Evolutionary conservation across 1,284 basidiomycete genomes (phyloP), one percentile per base, ranked within the genome.

Genomic region (Heliocybe sulcata): DNA sequence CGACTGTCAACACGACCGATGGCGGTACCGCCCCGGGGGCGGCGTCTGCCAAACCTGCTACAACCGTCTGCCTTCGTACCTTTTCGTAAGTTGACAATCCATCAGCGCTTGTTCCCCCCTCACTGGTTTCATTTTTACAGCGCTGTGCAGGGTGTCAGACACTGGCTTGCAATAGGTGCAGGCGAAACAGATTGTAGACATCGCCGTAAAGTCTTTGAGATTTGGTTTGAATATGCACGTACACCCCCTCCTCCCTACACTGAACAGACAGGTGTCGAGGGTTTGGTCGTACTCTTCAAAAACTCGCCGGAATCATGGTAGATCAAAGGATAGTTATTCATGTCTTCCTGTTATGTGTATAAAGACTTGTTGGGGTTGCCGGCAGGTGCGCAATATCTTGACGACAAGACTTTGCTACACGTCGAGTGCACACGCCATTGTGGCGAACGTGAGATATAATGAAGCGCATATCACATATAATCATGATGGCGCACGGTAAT

Each of bases 21-120:
- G 70, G 69, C 52, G 26, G 1, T 67, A 66, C 50, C 65, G 64
- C 1, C 1, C 10, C 0, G 70, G 72, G 3, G 60, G 61, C 0
- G 70, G 67, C 0, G 35, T 35, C 10, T 75, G 74, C 56, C 65
- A 73, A 51, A 62, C 35, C n/a, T 76, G 75, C 55, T 58, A 60
- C 12, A 51, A 63, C 19, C 19, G 58, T 35, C 51, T 72, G 6
- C 65, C 61, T 0, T 1, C 56, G 3, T 75, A 68, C 59, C 66
- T 72, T 29, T 67, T 70, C 33, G 74, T 76, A 53, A 66, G 72
- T 67, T 20, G 25, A 25, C 20, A n/a, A 10, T 10, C 11, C 10
- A 23, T 6, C 10, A 25, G 20, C 16, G 3, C 2, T 52, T 0
- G n/a, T 31, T 16, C 8, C 45, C 45, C 23, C 4, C n/a, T 19